These are phyloP conservation scores for Aspergillus arachidicola DNA, from an alignment of 2,329 filamentous ascomycete species.

Conservation along the genomic window DNA sequence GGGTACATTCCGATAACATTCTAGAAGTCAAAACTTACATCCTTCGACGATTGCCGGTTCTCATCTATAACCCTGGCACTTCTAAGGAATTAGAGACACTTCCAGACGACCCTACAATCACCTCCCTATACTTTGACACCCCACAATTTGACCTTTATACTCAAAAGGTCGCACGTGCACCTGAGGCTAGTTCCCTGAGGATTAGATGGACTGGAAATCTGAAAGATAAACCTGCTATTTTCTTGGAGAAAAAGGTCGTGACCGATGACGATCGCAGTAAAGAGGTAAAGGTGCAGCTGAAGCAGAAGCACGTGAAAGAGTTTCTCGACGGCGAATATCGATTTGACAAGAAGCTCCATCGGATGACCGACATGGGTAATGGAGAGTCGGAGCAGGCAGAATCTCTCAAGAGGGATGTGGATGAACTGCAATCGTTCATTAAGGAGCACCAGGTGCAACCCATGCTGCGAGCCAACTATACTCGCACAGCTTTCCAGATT, in stretches of 20 bases:
- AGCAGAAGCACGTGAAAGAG: constrained; percentile 88
- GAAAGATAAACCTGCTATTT: constrained; percentile 74
- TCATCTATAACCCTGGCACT: constrained; percentile 87
- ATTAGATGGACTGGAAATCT: constrained; percentile 92
- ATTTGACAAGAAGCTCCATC: constrained; percentile 86
- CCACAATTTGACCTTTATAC: constrained; percentile 82
- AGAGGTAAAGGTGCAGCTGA: constrained; percentile 80
- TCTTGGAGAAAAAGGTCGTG: constrained; percentile 86
- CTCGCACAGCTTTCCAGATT: constrained; percentile 93
- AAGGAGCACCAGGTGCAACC: constrained; percentile 77
- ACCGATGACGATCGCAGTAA: constrained; percentile 74
- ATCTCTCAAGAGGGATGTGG: constrained; percentile 70
- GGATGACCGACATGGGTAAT: constrained; percentile 77
- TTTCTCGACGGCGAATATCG: constrained; percentile 87
- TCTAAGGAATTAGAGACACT: constrained; percentile 79
- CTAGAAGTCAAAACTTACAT: constrained; percentile 97
- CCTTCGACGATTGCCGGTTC: constrained; percentile 81
- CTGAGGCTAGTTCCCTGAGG: constrained; percentile 78
- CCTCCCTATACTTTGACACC: constrained; percentile 95
- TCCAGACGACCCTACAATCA: constrained; percentile 82
- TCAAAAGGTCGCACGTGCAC: constrained; percentile 75
- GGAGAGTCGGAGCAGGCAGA: constrained; percentile 67
- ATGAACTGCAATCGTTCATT: constrained; percentile 79
- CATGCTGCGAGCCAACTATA: constrained; percentile 87
- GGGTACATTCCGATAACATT: constrained; percentile 93